phyloP scores from a whole-genome alignment of 495 filamentous ascomycete genomes.

The Thozetella sp. region DNA sequence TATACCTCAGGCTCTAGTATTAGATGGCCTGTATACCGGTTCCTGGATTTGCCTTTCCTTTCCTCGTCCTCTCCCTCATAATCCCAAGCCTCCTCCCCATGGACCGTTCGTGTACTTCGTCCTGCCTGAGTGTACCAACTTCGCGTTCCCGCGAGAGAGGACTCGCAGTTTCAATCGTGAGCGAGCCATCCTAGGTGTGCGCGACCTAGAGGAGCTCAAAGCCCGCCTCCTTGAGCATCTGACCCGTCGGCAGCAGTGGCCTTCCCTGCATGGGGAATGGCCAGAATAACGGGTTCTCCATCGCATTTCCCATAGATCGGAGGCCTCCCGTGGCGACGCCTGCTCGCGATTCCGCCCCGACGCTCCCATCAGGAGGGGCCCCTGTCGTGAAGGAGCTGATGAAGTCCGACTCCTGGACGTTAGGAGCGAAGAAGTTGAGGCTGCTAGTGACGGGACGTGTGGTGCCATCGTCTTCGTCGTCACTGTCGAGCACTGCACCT shows the following conservation, averaged over 20 bases:
- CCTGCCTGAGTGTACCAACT: no score
- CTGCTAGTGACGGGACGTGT: constrained; percentile 39
- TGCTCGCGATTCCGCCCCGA: constrained; percentile 7
- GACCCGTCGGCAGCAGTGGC: constrained; percentile 46
- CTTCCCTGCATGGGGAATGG: constrained; percentile 56
- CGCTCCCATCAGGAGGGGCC: constrained; percentile 1
- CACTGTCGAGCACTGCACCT: not conserved
- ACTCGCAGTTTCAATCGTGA: no score
- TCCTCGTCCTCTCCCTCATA: not conserved
- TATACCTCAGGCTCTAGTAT: not conserved
- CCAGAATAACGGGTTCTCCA: constrained; percentile 54
- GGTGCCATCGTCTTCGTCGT: constrained; percentile 16
- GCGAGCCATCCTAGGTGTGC: no score
- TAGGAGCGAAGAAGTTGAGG: constrained; percentile 53
- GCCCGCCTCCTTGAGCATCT: constrained; percentile 44
- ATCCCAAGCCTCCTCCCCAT: not conserved
- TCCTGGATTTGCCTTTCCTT: not conserved
- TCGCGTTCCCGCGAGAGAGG: no score
- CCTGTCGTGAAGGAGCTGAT: constrained; percentile 32
- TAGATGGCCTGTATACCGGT: not conserved
- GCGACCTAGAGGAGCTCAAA: constrained; percentile 35
- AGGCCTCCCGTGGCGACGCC: constrained; percentile 6
- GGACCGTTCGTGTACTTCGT: not conserved
- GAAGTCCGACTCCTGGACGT: constrained; percentile 41
- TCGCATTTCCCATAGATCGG: constrained; percentile 15